Evolutionary conservation across 1,139 yeast genomes (phyloP), one percentile per base, ranked within the genome.

Genomic region (Diutina rugosa): DNA sequence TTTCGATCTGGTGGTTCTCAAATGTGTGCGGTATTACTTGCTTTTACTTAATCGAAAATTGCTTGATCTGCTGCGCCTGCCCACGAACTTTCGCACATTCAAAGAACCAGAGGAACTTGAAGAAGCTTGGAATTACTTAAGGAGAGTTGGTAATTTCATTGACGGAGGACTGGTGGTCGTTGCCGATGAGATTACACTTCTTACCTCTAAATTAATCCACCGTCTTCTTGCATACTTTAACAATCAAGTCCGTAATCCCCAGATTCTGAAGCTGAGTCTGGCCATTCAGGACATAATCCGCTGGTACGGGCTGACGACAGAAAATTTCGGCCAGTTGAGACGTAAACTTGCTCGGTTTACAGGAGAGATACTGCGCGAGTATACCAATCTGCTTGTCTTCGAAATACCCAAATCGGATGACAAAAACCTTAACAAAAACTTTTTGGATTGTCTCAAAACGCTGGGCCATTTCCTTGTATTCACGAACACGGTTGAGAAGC

Each of bases 61-160:
- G 56, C 73, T 90, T 57, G 96, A 90, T 63, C 82, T 91, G 60
- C 83, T 93, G 0, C 80, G 84, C 57, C 78, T 84, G 5, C 73
- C 79, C 4, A 74, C 76, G 47, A 79, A 85, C 21, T 87, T 89
- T 70, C 79, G 93, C 63, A 87, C 96, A 0, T 90, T 89, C 67
- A 90, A 90, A 65, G 97, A 90, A 65, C 95, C 97, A 0, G 99
- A 93, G 64, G 91, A 87, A 64, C 72, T 93, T 56, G 88, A 87
- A 63, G 85, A 81, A 61, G 84, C 86, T 38, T 91, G 95, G 88
- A 76, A 77, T 54, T 85, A 85, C 62, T 73, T 93, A 61, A 87
- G 82, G 63, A 83, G 84, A 63, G 77, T 90, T 35, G 97, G 97
- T 9, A 67, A 67, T 56, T 79, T 79, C 59, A 82, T 91, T 45